Evolutionary conservation across 2,329 filamentous ascomycete genomes (phyloP).

Genomic region (Atkinsonella hypoxylon): DNA sequence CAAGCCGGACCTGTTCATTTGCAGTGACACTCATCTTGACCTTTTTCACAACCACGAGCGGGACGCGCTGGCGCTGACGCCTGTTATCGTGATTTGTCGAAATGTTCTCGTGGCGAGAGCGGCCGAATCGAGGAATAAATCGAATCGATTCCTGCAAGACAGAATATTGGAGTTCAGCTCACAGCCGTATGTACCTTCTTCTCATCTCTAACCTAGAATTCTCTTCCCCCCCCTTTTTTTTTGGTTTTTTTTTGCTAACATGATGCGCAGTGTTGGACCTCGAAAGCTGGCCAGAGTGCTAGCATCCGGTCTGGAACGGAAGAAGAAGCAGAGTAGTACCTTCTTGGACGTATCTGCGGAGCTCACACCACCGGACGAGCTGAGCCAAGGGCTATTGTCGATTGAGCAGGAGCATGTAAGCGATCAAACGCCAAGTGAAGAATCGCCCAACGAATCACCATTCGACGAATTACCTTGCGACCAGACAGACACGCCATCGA

Average conservation of each 20-base stretch:
- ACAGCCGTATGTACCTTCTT: constrained; percentile 20
- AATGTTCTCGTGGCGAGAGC: constrained; percentile 17
- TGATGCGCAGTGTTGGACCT: constrained; percentile 18
- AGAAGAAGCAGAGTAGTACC: neutral
- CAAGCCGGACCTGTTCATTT: constrained; percentile 17
- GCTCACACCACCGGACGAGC: neutral
- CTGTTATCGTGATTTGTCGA: constrained; percentile 22
- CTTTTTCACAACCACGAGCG: neutral
- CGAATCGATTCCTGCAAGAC: constrained; percentile 9
- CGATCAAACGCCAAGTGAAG: neutral
- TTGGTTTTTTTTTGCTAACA: neutral
- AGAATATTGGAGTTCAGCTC: constrained; percentile 22
- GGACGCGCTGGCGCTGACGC: constrained; percentile 2
- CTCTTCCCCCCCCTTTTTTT: neutral
- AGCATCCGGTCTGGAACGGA: neutral
- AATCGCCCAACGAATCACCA: neutral
- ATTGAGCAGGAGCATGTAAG: neutral
- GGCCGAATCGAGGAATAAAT: neutral
- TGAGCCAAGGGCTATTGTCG: neutral
- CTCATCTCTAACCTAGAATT: neutral
- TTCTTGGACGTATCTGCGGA: neutral
- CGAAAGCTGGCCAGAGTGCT: constrained; percentile 18
- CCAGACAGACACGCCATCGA: neutral
- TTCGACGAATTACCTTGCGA: neutral
- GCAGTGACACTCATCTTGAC: constrained; percentile 2